Evolutionary conservation across 768 basidiomycete species (phyloP), one percentile per base, ranked within the genome.

Genomic region (Tulasnella sp.): DNA sequence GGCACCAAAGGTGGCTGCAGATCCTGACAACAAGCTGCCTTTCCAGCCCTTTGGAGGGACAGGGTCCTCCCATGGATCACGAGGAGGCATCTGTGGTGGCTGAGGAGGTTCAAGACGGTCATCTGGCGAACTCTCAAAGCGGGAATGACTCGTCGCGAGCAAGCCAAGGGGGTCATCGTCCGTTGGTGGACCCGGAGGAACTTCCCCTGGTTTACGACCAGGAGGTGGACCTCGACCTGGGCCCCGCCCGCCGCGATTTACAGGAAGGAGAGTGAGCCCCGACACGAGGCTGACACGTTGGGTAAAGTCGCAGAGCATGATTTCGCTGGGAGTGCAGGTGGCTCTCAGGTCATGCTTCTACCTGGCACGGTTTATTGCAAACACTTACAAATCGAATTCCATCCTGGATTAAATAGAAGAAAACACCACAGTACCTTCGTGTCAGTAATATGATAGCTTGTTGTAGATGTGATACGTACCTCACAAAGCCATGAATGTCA

Each of bases 1-100:
- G 1, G 58, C 36, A 8, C 62, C 56, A 72, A 76, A 80, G 19
- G 21, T 34, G n/a, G 71, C 40, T 18, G 75, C 19, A 31, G 46
- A 62, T 24, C 62, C 24, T 10, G 48, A 21, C 21, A 75, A 56
- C 34, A 58, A 46, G 58, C 46, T 56, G 14, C 79, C 79, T 24
- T 46, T 58, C 79, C 79, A 80, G 48, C 75, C 79, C 24, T 58
- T 36, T 9, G 79, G 79, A 34, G 58, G 75, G 27, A 34, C 8
- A 16, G 52, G 44, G n/a, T 56, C 75, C 40, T 44, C 34, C 21
- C 44, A 12, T 68, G 44, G 44, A 1, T 14, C 21, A 19, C 4
- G 24, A 21, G 46, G 46, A 56, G 34, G 75, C 52, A 36, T 48
- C 21, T 77, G 4, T 4, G 76, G 52, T 38, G 76, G 76, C 18